phyloP scores from a whole-genome alignment of 345 rosid species.

The Clarkia xantiana region DNA sequence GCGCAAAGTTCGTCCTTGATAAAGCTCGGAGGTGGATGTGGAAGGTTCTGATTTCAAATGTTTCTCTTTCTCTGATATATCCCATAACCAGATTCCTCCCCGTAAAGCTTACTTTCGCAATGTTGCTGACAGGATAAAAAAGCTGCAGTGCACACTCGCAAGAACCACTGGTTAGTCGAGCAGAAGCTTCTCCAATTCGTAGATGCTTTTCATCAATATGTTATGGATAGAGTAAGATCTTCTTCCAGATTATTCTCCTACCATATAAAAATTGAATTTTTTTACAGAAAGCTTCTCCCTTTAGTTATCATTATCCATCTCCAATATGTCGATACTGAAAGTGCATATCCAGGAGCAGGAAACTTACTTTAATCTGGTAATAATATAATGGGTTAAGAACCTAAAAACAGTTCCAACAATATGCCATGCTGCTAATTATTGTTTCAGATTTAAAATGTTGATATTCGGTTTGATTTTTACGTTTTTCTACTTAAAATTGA shows the following conservation, averaged over 20 bases:
- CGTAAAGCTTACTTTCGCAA: neutral
- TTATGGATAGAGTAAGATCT: conserved; percentile 89
- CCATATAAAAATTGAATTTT: conserved; percentile 3
- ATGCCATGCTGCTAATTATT: too few species aligned
- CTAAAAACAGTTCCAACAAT: too few species aligned
- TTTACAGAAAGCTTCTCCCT: neutral
- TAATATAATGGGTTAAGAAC: too few species aligned
- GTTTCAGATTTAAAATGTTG: too few species aligned
- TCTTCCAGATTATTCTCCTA: neutral
- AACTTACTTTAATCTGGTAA: too few species aligned
- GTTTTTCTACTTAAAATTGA: too few species aligned
- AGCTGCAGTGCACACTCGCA: conserved; percentile 33
- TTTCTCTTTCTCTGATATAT: neutral
- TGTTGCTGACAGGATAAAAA: conserved; percentile 52
- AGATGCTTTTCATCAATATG: conserved; percentile 98
- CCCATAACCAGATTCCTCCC: neutral
- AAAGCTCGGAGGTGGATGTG: conserved; percentile 99
- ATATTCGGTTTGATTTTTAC: too few species aligned
- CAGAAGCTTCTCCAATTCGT: conserved; percentile 98
- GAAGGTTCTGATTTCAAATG: conserved; percentile 44
- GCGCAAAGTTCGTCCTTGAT: conserved; percentile 89
- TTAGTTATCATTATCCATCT: neutral
- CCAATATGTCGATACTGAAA: too few species aligned
- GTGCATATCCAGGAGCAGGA: too few species aligned
- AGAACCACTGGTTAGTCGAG: conserved; percentile 82